A percentile compares a stretch with the other conserved stretches of the same genome.
Evolutionary conservation across 176 grass and related monocot genomes (phyloP).

Genomic region (Eremochloa ophiuroides): DNA sequence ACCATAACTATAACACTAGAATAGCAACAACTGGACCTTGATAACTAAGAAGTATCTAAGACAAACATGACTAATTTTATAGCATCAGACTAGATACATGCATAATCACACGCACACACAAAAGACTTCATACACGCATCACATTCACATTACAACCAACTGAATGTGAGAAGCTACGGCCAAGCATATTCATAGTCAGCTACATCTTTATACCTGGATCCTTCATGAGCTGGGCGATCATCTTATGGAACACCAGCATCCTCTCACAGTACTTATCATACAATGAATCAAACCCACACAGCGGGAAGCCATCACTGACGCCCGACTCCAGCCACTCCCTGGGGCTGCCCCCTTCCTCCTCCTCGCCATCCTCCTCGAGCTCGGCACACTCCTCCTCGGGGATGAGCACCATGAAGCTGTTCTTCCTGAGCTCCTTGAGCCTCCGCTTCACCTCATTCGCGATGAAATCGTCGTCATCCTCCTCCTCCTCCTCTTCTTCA

Average conservation of each 20-base stretch:
- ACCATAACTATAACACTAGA: background rate
- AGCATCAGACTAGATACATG: background rate
- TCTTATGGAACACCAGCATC: conserved; percentile 85
- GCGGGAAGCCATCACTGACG: conserved; percentile 26
- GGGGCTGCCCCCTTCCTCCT: conserved; percentile 57
- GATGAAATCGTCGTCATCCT: conserved; percentile 78
- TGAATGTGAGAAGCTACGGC: background rate
- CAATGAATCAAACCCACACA: conserved; percentile 66
- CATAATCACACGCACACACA: background rate
- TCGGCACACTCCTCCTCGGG: conserved; percentile 62
- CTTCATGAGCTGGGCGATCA: conserved; percentile 52
- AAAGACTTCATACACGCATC: background rate
- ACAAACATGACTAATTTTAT: background rate
- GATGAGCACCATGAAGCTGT: conserved; percentile 95
- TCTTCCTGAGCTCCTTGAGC: conserved; percentile 89
- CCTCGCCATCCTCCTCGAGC: conserved; percentile 51
- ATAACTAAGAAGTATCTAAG: background rate
- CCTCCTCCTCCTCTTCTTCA: conserved; percentile 22
- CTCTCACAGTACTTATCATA: conserved; percentile 77
- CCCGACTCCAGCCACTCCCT: conserved; percentile 59
- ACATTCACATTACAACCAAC: background rate
- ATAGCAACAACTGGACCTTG: background rate
- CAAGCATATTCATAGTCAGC: background rate
- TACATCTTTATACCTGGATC: conserved; percentile 53
- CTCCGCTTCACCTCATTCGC: conserved; percentile 86